Base-by-base conservation (phyloP, 2,329 filamentous ascomycete species). In the Talaromyces sp. region DNA sequence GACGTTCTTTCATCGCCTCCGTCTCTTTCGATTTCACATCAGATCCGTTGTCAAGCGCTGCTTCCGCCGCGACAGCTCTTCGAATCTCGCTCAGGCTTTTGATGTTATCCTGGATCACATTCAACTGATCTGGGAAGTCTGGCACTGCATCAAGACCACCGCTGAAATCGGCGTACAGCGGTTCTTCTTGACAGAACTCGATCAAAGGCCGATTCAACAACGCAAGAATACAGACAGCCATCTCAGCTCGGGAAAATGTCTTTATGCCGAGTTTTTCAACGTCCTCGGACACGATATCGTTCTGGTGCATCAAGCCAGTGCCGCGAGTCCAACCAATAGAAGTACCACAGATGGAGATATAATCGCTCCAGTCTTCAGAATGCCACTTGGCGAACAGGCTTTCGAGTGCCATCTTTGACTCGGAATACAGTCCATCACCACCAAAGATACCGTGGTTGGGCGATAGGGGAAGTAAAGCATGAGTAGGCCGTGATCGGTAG, bases 281-380 rank as follows among this genome's bases (percentile, higher is more conserved):
- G 66, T 94, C 95, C 78, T 98, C 93, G 38, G 95, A 95, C 69
- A 98, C 93, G 71, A 97, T 89, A 79, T 99, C 97, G 85, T 98
- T 98, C 74, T 91, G 93, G 70, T 90, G 91, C 94, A 98, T 98
- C 72, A 99, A 88, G 76, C 95, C 95, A 69, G 95, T 99, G 70
- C 94, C 94, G 81, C 95, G 94, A 72, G 95, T 99, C 95, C 95
- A 99, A 68, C 95, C 95, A 76, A 99, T 99, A 79, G 98, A 92
- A 68, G 94, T 94, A 83, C 95, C 95, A 73, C 95, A 99, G 72
- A 99, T 95, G 67, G 94, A 98, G 73, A 99, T 91, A 83, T 96
- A 98, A 82, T 94, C 93, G 70, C 88, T 89, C 95, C 95, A 99
- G 82, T 88, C 93, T 82, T 99, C 95, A 0, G 95, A 96, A 80